phyloP scores from a whole-genome alignment of 352 stramenopile genomes.

The Phytophthora chlamydospora region DNA sequence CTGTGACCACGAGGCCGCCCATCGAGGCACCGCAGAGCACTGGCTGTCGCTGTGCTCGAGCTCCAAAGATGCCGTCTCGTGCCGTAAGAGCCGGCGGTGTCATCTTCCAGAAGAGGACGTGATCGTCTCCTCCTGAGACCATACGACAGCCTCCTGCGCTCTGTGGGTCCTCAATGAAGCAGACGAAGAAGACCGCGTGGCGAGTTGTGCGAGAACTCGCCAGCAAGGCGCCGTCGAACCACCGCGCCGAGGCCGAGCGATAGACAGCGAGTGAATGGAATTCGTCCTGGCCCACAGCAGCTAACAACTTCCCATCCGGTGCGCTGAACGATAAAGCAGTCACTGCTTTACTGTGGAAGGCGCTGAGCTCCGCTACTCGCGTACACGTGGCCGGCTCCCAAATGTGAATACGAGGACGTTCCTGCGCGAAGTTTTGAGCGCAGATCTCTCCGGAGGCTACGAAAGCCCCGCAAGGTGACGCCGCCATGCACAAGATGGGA shows the following conservation, averaged over 20 bases:
- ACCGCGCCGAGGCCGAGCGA: conserved; percentile 56
- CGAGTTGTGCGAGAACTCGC: conserved; percentile 57
- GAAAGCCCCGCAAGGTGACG: conserved; percentile 56
- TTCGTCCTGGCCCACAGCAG: conserved; percentile 73
- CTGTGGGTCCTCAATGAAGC: conserved; percentile 63
- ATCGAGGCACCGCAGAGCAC: conserved; percentile 70
- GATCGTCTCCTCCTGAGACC: conserved; percentile 66
- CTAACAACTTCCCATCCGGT: conserved; percentile 49
- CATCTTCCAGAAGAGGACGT: conserved; percentile 79
- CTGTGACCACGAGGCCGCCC: conserved; percentile 57
- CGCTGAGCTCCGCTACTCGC: conserved; percentile 52
- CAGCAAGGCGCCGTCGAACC: conserved; percentile 68
- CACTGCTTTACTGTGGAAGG: conserved; percentile 73
- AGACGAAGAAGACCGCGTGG: conserved; percentile 62
- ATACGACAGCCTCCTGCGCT: conserved; percentile 52
- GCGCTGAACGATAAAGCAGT: conserved; percentile 67
- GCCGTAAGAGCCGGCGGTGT: conserved; percentile 54
- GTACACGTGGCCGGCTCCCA: conserved; percentile 74
- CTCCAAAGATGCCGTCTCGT: conserved; percentile 67
- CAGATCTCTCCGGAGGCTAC: conserved; percentile 81
- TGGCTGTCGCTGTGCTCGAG: conserved; percentile 58
- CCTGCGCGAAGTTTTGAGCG: conserved; percentile 51
- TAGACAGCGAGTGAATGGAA: conserved; percentile 81
- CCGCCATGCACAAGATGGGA: conserved; percentile 63
- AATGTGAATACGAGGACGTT: conserved; percentile 71